phyloP scores from a whole-genome alignment of 2,329 filamentous ascomycete species.

The Diplodia scrobiculata region DNA sequence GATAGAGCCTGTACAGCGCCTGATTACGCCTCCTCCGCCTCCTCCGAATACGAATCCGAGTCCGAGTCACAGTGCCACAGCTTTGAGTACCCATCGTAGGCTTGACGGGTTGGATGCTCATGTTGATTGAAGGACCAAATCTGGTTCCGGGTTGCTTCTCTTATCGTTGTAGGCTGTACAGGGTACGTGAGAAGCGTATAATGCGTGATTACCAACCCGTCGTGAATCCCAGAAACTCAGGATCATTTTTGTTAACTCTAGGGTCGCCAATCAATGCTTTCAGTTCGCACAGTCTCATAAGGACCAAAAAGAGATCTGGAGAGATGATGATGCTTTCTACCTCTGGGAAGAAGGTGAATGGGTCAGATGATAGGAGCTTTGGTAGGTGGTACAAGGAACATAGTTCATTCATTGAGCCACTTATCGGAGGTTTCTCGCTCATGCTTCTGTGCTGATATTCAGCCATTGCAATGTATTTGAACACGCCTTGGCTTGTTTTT shows the following conservation, averaged over 20 bases:
- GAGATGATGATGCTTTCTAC: not conserved
- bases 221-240: not conserved
- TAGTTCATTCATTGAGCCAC: not conserved
- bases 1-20: no score
- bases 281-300: not conserved
- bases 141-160: no score
- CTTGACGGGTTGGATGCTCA: no score
- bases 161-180: not conserved
- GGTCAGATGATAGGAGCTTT: not conserved
- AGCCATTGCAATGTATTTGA: not conserved
- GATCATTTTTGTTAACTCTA: not conserved
- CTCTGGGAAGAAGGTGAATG: not conserved
- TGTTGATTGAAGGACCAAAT: no score
- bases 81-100: no score
- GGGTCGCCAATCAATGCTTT: not conserved
- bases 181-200: not conserved
- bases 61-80: no score
- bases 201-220: not conserved
- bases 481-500: fast-evolving
- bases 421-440: no score
- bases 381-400: not conserved
- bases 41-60: no score
- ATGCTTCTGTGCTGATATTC: not conserved
- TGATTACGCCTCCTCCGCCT: no score
- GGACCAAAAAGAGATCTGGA: not conserved